Evolutionary conservation across 768 basidiomycete species (phyloP), one percentile per base, ranked within the genome.

Genomic region (Mycena indigotica): DNA sequence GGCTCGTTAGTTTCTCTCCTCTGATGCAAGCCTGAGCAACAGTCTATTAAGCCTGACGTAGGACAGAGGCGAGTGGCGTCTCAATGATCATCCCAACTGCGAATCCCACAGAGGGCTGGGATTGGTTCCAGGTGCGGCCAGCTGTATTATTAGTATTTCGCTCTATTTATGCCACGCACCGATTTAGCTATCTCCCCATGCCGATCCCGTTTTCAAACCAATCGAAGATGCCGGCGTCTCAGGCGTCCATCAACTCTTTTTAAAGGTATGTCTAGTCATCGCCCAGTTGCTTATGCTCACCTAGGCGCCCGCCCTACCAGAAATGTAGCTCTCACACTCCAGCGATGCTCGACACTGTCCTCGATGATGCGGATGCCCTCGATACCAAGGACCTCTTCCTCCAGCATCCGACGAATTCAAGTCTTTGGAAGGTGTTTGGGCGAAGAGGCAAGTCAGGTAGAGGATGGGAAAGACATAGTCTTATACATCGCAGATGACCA

Each of bases 401-500:
- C 28, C 67, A 61, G 8, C 77, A 79, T 55, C 75, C 77, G 2
- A 69, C 63, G 1, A 66, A 71, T 13, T 63, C 66, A 1, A 59
- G 60, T 2, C 46, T 67, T 6, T 78, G 65, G 62, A 69, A 58
- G 51, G 55, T 77, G 0, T 64, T 59, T 24, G 53, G 53, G 10
- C 39, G 53, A 17, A 25, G 30, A 4, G 53, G 53, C 46, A 28
- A 12, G 39, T n/a, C 8, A 24, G 15, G 21, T 19, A 15, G 8
- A 5, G 8, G 12, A 23, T n/a, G 35, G 35, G 35, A 10, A n/a
- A 10, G 35, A n/a, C 10, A 38, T 10, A 16, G 41, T 15, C 41
- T 45, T 45, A 45, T 45, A 45, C 52, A 51, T 29, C n/a, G 63
- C 61, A 26, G 77, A 79, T 53, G 77, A 79, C 49, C 77, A 77